These are phyloP conservation scores for Citrullus mucosospermus DNA, from an alignment of 306 rosid species.

Conservation along the genomic window DNA sequence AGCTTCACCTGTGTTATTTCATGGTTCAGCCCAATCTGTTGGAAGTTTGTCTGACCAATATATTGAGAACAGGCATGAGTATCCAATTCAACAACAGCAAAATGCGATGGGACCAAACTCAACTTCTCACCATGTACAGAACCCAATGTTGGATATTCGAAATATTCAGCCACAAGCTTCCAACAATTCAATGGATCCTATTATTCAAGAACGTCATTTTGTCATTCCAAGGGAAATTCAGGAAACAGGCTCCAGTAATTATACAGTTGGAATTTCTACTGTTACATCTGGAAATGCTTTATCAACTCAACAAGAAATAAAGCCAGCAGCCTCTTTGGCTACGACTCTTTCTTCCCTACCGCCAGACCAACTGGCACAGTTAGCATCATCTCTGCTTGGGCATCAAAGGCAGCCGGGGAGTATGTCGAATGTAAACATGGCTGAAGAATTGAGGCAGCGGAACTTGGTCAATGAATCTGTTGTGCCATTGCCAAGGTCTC, in stretches of 20 bases:
- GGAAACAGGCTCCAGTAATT: constrained; percentile 28
- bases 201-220: constrained; percentile 27
- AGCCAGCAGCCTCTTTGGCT: constrained; percentile 30
- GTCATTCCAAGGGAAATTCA: constrained; percentile 21
- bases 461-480: constrained; percentile 29
- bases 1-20: constrained; percentile 22
- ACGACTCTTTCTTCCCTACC: constrained; percentile 35
- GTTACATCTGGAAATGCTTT: constrained; percentile 25
- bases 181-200: constrained; percentile 27
- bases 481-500: constrained; percentile 27
- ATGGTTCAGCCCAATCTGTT: constrained; percentile 24
- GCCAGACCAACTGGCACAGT: constrained; percentile 70
- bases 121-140: constrained; percentile 40
- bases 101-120: constrained; percentile 31
- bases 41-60: constrained; percentile 27
- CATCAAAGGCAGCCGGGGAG: constrained; percentile 56
- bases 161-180: constrained; percentile 25
- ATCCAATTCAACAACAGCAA: constrained; percentile 31
- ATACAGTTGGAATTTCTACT: constrained; percentile 31
- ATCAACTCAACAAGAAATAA: constrained; percentile 26
- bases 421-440: constrained; percentile 14
- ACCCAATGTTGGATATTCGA: constrained; percentile 28
- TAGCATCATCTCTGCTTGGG: constrained; percentile 70
- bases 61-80: constrained; percentile 36
- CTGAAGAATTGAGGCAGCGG: constrained; percentile 35